Base-by-base conservation (phyloP, 2,329 filamentous ascomycete genomes). In the Leptographium radiaticola region DNA sequence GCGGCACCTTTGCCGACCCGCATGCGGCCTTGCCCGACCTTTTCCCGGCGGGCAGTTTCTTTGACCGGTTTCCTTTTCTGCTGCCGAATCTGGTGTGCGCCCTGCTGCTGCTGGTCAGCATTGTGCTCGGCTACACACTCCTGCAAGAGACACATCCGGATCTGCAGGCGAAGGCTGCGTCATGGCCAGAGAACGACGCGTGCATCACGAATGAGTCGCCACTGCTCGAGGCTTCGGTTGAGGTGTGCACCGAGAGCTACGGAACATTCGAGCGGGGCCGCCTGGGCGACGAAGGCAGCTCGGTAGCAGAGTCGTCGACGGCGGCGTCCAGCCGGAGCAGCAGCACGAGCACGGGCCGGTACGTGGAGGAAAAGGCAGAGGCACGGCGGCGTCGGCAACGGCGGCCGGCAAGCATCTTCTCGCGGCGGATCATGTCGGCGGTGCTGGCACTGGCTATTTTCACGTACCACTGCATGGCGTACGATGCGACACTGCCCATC, bases 381-480 rank as follows among this genome's bases (percentile, higher is more conserved):
- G 4, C 16, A 33, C 25, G 15, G 34, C 36, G 40, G 8, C 18
- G 30, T 3, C 43, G 38, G 30, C 12, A 62, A 34, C 61, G 60
- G 6, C 58, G 59, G 6, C 66, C 64, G 55, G 61, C 6, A 2
- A 45, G 64, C 61, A 73, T 78, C 56, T 79, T 76, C 67, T 74
- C 71, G 66, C 74, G 74, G 67, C 79, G 78, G 43, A 83, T 95
- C 56, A 72, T 87, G 59, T 83, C 86, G 67, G 79, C 95, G 52
- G 81, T 93, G 42, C 63, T 89, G n/a, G 85, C 90, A 1, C 71
- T 96, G 49, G 87, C 86, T 46, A 87, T 96, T 58, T 95, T 95
- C 70, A 93, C 89, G 6, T 95, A 95, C 66, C 90, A 96, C 69
- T 89, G 86, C 40, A 96, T 96, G 89, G 89, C 86, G 0, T 96